A percentile compares a stretch with the other conserved stretches of the same genome.
Conservation (phyloP, 2,329 filamentous ascomycete species). For the Claviceps cyperi region DNA sequence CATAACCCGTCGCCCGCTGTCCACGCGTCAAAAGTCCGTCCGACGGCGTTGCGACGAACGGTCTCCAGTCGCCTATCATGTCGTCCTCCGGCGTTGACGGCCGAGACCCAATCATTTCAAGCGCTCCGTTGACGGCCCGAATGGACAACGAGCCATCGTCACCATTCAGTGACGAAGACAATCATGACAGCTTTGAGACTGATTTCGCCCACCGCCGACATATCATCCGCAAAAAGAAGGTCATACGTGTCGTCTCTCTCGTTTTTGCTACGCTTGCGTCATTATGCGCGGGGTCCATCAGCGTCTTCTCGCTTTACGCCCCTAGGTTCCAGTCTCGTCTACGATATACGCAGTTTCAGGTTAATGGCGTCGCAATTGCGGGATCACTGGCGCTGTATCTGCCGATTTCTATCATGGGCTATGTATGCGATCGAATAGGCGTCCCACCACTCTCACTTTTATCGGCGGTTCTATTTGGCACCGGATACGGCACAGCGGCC, state of each 20-base stretch:
- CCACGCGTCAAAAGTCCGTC: neutral
- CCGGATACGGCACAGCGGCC: conserved; percentile 73
- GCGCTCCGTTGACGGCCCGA: neutral
- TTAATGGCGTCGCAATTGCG: conserved; percentile 79
- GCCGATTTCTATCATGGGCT: conserved; percentile 79
- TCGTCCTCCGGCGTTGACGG: conserved; percentile 3
- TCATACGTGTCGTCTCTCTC: conserved; percentile 35
- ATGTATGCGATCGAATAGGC: conserved; percentile 78
- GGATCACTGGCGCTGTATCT: conserved; percentile 84
- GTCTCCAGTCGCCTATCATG: conserved; percentile 1
- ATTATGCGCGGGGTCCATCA: conserved; percentile 80
- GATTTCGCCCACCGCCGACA: conserved; percentile 10
- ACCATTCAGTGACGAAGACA: conserved; percentile 2
- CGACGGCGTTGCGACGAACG: neutral
- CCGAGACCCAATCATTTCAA: neutral
- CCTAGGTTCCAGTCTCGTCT: conserved; percentile 77
- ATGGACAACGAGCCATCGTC: conserved; percentile 3
- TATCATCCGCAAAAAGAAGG: conserved; percentile 15
- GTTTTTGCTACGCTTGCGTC: conserved; percentile 38
- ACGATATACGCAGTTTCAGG: conserved; percentile 78
- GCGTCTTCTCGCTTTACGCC: conserved; percentile 86
- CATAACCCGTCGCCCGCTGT: neutral
- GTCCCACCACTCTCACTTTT: conserved; percentile 63
- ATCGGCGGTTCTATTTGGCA: conserved; percentile 59
- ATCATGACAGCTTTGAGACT: conserved; percentile 7